Evolutionary conservation across 495 filamentous ascomycete species (phyloP), one percentile per base, ranked within the genome.

Genomic region (Lichenothelia convexa): DNA sequence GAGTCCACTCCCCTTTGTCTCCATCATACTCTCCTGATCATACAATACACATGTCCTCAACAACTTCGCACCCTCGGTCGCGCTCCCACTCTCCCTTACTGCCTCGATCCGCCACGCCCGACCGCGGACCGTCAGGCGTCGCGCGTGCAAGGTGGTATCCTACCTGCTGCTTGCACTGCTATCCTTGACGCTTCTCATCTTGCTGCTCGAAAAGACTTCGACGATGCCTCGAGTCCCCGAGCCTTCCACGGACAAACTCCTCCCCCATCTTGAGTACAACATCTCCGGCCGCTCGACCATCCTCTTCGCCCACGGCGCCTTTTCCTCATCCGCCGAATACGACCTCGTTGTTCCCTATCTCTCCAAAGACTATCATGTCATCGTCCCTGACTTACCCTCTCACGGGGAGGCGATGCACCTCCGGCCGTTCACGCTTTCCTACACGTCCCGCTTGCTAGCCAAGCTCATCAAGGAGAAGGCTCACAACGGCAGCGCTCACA

Each of bases 281-380:
- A 12, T 20, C 8, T 11, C 38, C 27, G 31, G 21, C 2, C 1
- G n/a, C 7, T 33, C 42, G 2, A 45, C 38, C n/a, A 43, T 48
- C 23, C 22, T 48, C 6, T 21, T 48, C 5, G 40, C 43, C 11
- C 42, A 45, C 20, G 45, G 45, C 15, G 45, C 45, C 1, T 32
- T 34, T 20, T 19, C 8, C 4, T 31, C 40, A 8, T 15, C 30
- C 15, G 16, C 16, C 4, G 42, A 42, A 23, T 48, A 41, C 35
- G 22, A 35, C n/a, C 29, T 17, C 4, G 35, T 48, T 3, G 29
- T 34, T 16, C 34, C 34, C 20, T 29, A 35, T 20, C 27, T 45
- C 6, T 26, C 24, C 15, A 5, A 23, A 11, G 29, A 34, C 20
- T 45, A 48, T 22, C 42, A 48, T 32, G 17, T 45, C 15, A 29